Base-by-base conservation (phyloP, 2,329 filamentous ascomycete genomes). In the Lecanoromycetidae sp. region DNA sequence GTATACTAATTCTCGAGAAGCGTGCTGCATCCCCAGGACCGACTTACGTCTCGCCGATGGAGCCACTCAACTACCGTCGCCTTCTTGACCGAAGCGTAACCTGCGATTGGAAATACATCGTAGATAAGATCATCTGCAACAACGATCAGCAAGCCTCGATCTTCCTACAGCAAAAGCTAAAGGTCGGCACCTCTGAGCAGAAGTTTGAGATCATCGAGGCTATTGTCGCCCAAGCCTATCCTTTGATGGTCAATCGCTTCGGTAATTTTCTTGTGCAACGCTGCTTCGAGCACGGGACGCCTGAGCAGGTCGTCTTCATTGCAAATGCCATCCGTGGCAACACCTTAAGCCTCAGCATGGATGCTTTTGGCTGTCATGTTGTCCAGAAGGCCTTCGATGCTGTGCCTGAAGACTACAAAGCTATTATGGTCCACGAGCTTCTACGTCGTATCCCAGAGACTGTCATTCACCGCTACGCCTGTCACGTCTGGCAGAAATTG, bases 61-160 rank as follows among this genome's bases (percentile, higher is more conserved):
- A 98, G 65, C 91, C 90, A 9, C 76, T 96, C 58, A 96, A 98
- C 66, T 98, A 96, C 60, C 87, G 91, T 51, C 87, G 88, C 47
- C 76, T 98, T 32, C 78, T 96, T 38, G 91, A 98, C 61, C 87
- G 88, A 60, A 94, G 90, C 61, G 87, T 94, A 65, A 94, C 85
- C 60, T 96, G 90, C 68, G 93, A 98, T 69, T 98, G 90, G 91
- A 94, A 91, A 68, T 95, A 94, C 63, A 95, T 98, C 57, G 91
- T 98, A 46, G 90, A 98, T 70, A 96, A 96, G 72, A 98, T 98
- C 61, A 88, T 98, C 56, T 93, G 87, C 76, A 95, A 88, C 70
- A 96, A 98, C 64, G 91, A 98, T 61, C 91, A 98, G 66, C 91
- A 98, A 66, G 91, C 93, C 8, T 98, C 91, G 2, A 96, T 98